These are phyloP conservation scores for Candida hispaniensis DNA, from an alignment of 805 yeast genomes.

Conservation along the genomic window DNA sequence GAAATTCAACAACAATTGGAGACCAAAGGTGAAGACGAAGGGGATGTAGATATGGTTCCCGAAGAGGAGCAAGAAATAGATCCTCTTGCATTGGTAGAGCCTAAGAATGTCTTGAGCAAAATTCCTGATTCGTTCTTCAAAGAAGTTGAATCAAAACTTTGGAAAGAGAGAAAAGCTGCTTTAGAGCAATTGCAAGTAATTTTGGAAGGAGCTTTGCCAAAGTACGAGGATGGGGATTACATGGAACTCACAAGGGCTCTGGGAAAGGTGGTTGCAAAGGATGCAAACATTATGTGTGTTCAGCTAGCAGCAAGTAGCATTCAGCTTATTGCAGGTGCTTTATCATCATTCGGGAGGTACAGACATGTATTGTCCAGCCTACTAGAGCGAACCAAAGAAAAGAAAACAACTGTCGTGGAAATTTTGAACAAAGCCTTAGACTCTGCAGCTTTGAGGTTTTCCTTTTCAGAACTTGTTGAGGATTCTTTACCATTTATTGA, in stretches of 20 bases:
- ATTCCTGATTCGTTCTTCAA: constrained; percentile 53
- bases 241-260: constrained; percentile 48
- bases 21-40: constrained; percentile 19
- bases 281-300: constrained; percentile 82
- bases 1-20: constrained; percentile 30
- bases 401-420: constrained; percentile 65
- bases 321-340: constrained; percentile 46
- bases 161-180: constrained; percentile 89
- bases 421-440: constrained; percentile 59
- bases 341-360: constrained; percentile 46
- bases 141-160: constrained; percentile 51
- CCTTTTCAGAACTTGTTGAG: constrained; percentile 48
- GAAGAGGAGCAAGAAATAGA: constrained; percentile 40
- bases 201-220: constrained; percentile 35
- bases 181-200: constrained; percentile 47
- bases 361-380: constrained; percentile 47
- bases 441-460: constrained; percentile 32
- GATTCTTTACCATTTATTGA: constrained; percentile 48
- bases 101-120: constrained; percentile 54
- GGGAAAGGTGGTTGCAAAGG: constrained; percentile 60
- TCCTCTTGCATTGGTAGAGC: constrained; percentile 60
- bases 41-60: constrained; percentile 21
- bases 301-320: constrained; percentile 63
- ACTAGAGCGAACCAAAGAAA: constrained; percentile 79
- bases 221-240: constrained; percentile 53